Conservation (phyloP, 345 rosid species). For the Hibiscus syriacus region DNA sequence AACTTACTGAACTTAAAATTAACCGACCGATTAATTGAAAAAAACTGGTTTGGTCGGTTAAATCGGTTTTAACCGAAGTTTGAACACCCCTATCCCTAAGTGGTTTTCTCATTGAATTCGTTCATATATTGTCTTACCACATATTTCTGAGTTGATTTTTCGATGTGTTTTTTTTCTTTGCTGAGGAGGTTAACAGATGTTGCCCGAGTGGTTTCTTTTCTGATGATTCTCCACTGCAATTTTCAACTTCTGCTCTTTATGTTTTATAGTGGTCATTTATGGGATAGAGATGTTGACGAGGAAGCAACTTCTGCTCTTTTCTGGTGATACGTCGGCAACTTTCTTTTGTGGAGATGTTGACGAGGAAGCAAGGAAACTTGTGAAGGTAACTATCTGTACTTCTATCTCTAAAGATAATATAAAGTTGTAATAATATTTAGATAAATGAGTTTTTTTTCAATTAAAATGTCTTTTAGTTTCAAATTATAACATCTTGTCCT, state of each 20-base stretch:
- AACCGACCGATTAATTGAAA: too few relatives aligned
- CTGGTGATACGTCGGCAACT: constrained; percentile 94
- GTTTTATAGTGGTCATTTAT: neutral
- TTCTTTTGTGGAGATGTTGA: constrained; percentile 89
- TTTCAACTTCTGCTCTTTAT: neutral
- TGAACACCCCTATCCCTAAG: too few relatives aligned
- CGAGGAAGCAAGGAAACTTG: constrained; percentile 66
- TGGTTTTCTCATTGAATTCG: neutral
- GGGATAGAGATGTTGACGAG: constrained; percentile 34
- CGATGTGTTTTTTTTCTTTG: neutral
- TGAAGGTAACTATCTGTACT: constrained; percentile 44
- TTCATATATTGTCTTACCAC: neutral
- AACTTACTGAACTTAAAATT: too few relatives aligned
- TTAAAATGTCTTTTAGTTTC: neutral
- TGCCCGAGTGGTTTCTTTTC: neutral
- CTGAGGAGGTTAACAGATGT: neutral
- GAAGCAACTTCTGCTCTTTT: too few relatives aligned
- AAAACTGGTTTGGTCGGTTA: too few relatives aligned
- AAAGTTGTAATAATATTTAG: neutral
- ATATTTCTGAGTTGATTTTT: neutral
- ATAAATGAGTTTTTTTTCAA: neutral
- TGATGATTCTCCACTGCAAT: constrained; percentile 8
- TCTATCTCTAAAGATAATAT: neutral
- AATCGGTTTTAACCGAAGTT: too few relatives aligned
- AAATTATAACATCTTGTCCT: neutral